Evolutionary conservation across 257 asterid genomes (phyloP).

Genomic region (Salvia hispanica): DNA sequence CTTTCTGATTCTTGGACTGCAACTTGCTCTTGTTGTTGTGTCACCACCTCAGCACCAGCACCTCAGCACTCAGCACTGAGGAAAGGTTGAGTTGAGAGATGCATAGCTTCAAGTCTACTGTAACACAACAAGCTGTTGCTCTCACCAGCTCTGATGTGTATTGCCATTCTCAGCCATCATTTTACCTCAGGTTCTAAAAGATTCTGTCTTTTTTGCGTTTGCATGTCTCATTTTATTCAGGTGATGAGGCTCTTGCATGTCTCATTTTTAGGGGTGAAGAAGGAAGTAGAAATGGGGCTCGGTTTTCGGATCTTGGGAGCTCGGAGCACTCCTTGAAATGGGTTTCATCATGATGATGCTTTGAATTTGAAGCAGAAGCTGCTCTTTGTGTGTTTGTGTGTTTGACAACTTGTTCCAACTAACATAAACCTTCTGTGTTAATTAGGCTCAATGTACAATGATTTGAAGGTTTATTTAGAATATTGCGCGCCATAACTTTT

Average conservation of each 20-base stretch:
- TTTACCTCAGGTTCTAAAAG: conserved; percentile 59
- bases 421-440: neutral
- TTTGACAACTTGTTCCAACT: conserved; percentile 11
- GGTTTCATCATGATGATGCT: conserved; percentile 64
- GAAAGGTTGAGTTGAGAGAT: conserved; percentile 21
- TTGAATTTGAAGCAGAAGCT: conserved; percentile 62
- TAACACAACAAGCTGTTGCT: conserved; percentile 28
- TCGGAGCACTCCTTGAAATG: conserved; percentile 61
- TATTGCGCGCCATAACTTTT: too few species aligned
- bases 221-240: neutral
- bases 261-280: conserved; percentile 54
- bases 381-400: neutral
- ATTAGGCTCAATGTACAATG: conserved; percentile 61
- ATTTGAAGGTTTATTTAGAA: too few species aligned
- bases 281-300: conserved; percentile 50
- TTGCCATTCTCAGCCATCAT: conserved; percentile 55
- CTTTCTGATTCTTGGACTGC: conserved; percentile 29
- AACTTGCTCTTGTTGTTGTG: conserved; percentile 13
- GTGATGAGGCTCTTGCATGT: neutral
- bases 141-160: conserved; percentile 53
- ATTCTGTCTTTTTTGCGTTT: neutral
- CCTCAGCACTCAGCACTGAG: neutral
- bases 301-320: conserved; percentile 76
- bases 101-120: conserved; percentile 57
- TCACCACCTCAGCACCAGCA: too few species aligned